phyloP scores from a whole-genome alignment of 306 rosid species.

The Quercus rubra region DNA sequence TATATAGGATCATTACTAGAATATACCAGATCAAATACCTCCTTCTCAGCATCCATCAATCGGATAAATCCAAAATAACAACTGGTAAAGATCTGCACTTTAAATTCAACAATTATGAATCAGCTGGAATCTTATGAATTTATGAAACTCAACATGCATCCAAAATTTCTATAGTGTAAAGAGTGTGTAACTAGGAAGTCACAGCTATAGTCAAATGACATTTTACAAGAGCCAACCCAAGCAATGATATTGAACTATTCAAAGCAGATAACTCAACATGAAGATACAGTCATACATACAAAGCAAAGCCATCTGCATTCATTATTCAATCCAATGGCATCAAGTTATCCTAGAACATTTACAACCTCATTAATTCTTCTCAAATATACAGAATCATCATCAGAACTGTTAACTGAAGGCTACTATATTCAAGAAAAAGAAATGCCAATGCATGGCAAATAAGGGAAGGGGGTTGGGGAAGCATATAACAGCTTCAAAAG shows the following conservation, averaged over 20 bases:
- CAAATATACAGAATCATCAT: neutral
- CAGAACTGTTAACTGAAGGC: neutral
- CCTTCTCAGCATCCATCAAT: slow-evolving; percentile 84
- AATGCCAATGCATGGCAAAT: neutral
- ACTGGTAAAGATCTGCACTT: slow-evolving; percentile 63
- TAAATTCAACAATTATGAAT: slow-evolving; percentile 1
- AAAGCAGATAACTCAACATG: neutral
- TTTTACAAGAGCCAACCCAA: neutral
- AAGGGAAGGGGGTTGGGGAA: too few relatives aligned
- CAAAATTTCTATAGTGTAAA: neutral
- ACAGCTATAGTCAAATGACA: neutral
- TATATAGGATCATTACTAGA: slow-evolving; percentile 41
- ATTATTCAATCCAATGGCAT: neutral
- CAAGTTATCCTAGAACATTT: neutral
- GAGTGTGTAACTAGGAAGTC: neutral
- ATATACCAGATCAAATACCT: slow-evolving; percentile 66
- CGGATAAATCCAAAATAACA: slow-evolving; percentile 74
- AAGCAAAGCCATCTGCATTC: neutral
- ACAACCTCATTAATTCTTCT: neutral
- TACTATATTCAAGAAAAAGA: neutral
- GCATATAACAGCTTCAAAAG: too few relatives aligned
- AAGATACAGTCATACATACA: neutral
- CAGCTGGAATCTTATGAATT: neutral
- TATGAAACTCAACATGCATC: neutral
- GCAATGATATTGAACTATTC: neutral